Conservation (phyloP, 805 yeast genomes). For the Debaryomyces castellii region DNA sequence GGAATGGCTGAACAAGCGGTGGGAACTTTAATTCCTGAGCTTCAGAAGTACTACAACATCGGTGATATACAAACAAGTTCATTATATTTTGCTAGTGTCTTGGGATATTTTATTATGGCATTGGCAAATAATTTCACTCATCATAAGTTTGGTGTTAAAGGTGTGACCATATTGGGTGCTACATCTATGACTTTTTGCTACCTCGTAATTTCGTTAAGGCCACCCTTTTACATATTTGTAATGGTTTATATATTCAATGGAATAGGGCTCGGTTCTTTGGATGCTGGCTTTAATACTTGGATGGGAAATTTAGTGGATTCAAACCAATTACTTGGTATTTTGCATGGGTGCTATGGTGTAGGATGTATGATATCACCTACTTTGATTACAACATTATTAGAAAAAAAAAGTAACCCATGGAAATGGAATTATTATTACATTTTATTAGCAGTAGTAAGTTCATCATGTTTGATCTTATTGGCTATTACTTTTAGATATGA, state of each 20-base stretch:
- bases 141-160: conserved; percentile 45
- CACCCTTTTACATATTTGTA: conserved; percentile 43
- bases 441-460: conserved; percentile 29
- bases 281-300: conserved; percentile 56
- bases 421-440: conserved; percentile 49
- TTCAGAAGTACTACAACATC: conserved; percentile 47
- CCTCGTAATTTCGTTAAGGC: conserved; percentile 34
- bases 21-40: conserved; percentile 57
- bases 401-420: conserved; percentile 37
- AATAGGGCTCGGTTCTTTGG: conserved; percentile 55
- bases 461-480: conserved; percentile 19
- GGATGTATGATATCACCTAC: conserved; percentile 55
- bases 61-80: conserved; percentile 49
- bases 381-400: conserved; percentile 40
- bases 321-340: conserved; percentile 49
- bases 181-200: conserved; percentile 36
- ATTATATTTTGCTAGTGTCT: conserved; percentile 50
- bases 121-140: conserved; percentile 45
- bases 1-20: conserved; percentile 63
- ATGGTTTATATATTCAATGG: conserved; percentile 45
- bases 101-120: conserved; percentile 58
- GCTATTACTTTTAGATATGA: conserved; percentile 38
- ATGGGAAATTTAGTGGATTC: conserved; percentile 46
- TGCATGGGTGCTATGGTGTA: conserved; percentile 54
- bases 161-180: conserved; percentile 39